Conservation (phyloP, 768 basidiomycete genomes). For the Naganishia vishniacii region DNA sequence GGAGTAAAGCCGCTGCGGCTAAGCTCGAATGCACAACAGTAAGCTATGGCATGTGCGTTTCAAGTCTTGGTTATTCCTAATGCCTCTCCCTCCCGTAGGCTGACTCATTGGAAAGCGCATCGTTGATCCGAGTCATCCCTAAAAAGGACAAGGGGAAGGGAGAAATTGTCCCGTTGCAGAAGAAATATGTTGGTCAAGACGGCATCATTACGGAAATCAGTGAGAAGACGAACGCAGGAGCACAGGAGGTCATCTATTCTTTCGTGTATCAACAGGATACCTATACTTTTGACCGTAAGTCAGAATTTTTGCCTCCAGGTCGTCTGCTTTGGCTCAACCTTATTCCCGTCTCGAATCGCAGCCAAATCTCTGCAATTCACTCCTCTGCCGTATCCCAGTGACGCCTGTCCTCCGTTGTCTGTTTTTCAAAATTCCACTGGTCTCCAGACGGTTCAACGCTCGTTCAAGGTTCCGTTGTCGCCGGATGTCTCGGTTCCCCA, state of each 20-base stretch:
- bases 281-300: constrained; percentile 60
- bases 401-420: constrained; percentile 62
- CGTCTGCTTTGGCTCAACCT: neutral
- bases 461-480: constrained; percentile 22
- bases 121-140: constrained; percentile 75
- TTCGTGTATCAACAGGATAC: constrained; percentile 96
- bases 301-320: neutral
- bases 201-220: neutral
- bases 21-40: constrained; percentile 67
- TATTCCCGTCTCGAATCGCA: constrained; percentile 15
- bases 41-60: neutral
- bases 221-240: constrained; percentile 48
- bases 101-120: constrained; percentile 62
- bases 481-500: constrained; percentile 52
- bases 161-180: constrained; percentile 73
- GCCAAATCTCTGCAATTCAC: constrained; percentile 61
- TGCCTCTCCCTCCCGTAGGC: constrained; percentile 46
- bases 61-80: neutral
- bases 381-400: constrained; percentile 81
- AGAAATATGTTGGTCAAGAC: constrained; percentile 51
- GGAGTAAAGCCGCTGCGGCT: constrained; percentile 74
- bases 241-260: constrained; percentile 58
- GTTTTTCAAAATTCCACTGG: constrained; percentile 58
- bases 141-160: constrained; percentile 76
- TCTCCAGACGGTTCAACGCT: constrained; percentile 50